Evolutionary conservation across 106 monocot genomes (phyloP), one percentile per base, ranked within the genome.

Genomic region (Dendrobium chrysotoxum): DNA sequence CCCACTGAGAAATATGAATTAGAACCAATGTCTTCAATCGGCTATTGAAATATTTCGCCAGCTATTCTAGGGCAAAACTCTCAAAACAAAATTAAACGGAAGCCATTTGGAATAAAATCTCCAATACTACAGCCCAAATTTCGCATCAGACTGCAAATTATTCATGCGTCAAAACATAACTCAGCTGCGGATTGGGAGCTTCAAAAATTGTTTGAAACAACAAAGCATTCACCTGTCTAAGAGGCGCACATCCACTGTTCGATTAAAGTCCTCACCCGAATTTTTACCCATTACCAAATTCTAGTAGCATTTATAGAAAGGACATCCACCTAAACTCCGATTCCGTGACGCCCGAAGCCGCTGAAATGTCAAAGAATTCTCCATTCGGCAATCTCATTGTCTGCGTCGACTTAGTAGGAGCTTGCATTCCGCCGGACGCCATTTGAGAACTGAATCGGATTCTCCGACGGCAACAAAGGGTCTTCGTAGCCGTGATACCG

Each of bases 271-370:
- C 46, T 20, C 76, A 74, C 12, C 6, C 20, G 20, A 5, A 42
- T 41, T 74, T 76, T 25, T 75, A 21, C 30, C 18, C 2, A 75
- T 4, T 42, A 8, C 17, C 74, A 20, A 23, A 75, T 2, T 7
- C 41, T 42, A 42, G 4, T 21, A 44, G n/a, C 50, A 50, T 12
- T 13, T 12, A 50, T 47, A 45, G 76, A 76, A 75, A 55, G 35
- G 75, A 42, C 21, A 67, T 17, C 7, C 25, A 92, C 92, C 92
- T 87, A 86, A 92, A 82, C 54, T 89, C 92, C 16, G 87, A 75
- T 16, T 87, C 80, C 53, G 92, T 84, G 31, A 89, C 53, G 42
- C 89, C 89, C 8, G 89, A 80, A 28, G 75, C 83, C 0, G 89
- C 86, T 4, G 83, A 77, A 77, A 92, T 75, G 70, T 75, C 84